A percentile compares a stretch with the other conserved stretches of the same genome.
Conservation (phyloP, 75 land plant genomes). For the Adiantum capillusveneris region DNA sequence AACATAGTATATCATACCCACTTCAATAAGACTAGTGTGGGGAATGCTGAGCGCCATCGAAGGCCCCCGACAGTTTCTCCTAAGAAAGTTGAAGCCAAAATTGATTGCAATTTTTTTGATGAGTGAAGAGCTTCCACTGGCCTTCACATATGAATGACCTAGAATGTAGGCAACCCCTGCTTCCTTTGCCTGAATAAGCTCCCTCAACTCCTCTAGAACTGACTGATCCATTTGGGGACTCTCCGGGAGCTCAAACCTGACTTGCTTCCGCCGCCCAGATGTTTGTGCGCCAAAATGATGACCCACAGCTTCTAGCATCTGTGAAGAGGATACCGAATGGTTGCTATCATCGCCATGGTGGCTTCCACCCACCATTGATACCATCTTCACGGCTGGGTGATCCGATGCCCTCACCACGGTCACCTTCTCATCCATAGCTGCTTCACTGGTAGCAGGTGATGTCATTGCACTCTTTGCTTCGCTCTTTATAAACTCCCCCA, state of each 20-base stretch:
- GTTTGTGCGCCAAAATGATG: not conserved
- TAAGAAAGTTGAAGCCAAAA: conserved; percentile 37
- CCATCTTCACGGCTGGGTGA: conserved; percentile 14
- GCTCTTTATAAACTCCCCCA: conserved; percentile 42
- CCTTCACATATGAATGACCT: conserved; percentile 43
- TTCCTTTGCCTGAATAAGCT: conserved; percentile 35
- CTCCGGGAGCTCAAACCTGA: conserved; percentile 43
- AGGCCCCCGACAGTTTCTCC: conserved; percentile 43
- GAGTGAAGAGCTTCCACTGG: conserved; percentile 30
- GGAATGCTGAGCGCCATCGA: conserved; percentile 40
- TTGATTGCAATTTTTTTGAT: conserved; percentile 36
- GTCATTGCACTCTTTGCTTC: conserved; percentile 12
- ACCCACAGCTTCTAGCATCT: not conserved
- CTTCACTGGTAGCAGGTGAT: not conserved
- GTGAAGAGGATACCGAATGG: not conserved
- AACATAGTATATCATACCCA: conserved; percentile 50
- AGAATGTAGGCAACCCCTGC: conserved; percentile 49
- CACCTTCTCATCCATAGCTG: conserved; percentile 28
- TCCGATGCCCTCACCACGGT: conserved; percentile 40
- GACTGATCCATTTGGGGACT: conserved; percentile 17
- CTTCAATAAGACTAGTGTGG: conserved; percentile 41
- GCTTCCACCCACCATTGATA: not conserved
- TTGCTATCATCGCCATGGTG: not conserved
- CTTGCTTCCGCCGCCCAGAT: conserved; percentile 23
- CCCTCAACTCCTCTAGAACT: conserved; percentile 29